These are phyloP conservation scores for Kappamyces sp. DNA, from an alignment of 192 early-diverging fungal genomes.

Conservation along the genomic window DNA sequence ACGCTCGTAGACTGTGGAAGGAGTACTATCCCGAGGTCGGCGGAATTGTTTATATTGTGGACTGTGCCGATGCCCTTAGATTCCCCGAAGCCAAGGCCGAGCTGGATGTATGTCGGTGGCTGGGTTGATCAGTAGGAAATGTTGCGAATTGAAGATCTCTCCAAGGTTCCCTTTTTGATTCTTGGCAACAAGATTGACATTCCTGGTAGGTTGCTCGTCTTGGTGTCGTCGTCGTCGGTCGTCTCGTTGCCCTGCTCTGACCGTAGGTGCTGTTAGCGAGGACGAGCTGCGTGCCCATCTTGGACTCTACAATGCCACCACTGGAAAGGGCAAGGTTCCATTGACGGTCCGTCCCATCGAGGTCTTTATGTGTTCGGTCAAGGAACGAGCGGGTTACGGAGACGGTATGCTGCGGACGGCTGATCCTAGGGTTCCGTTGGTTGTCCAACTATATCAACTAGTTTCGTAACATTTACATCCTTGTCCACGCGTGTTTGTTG, in stretches of 20 bases:
- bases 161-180: slow-evolving; percentile 88
- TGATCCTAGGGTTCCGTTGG: slow-evolving; percentile 35
- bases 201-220: slow-evolving; percentile 13
- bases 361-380: slow-evolving; percentile 98
- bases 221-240: not conserved
- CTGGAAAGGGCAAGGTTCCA: slow-evolving; percentile 94
- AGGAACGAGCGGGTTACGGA: slow-evolving; percentile 97
- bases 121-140: slow-evolving; percentile 53
- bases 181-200: slow-evolving; percentile 99
- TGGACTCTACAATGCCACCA: slow-evolving; percentile 89
- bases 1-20: slow-evolving; percentile 97
- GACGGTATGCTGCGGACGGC: slow-evolving; percentile 56
- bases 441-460: slow-evolving; percentile 41
- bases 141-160: slow-evolving; percentile 89
- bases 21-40: slow-evolving; percentile 98
- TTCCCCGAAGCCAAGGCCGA: slow-evolving; percentile 90
- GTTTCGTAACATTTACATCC: not conserved
- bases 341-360: slow-evolving; percentile 95
- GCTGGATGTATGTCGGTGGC: slow-evolving; percentile 64
- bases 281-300: slow-evolving; percentile 80
- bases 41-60: slow-evolving; percentile 97
- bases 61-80: slow-evolving; percentile 77
- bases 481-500: not conserved
- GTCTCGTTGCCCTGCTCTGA: too few species aligned
- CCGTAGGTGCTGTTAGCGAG: slow-evolving; percentile 79